Base-by-base conservation (phyloP, 306 rosid species). In the Trifolium pratense region DNA sequence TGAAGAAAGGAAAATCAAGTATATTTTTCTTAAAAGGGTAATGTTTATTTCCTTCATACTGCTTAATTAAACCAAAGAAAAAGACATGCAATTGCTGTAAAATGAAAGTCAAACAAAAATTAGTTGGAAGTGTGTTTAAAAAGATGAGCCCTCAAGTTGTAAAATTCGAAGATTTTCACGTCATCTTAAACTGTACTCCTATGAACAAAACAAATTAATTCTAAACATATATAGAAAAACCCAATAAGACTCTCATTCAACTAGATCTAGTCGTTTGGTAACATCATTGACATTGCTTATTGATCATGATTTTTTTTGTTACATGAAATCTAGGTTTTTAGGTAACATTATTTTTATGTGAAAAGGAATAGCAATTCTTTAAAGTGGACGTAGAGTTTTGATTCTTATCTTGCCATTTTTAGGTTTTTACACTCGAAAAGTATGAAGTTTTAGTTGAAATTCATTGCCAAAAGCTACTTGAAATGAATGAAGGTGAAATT, bases 401-500 rank as follows among this genome's bases (percentile, higher is more conserved):
- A 40, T 71, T 78, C 73, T 62, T 78, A 46, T 40, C 67, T 78
- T 56, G 1, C 71, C 36, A 51, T 62, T 65, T 15, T 51, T 51
- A 52, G 76, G 11, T 62, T 40, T 62, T 25, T 48, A 5, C 34
- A 31, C 25, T 48, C 16, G 48, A 46, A 63, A 29, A 67, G 7
- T 51, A 29, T 51, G 60, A 40, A 62, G 7, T 49, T 62, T 23
- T 46, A 42, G 46, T 49, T 34, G 36, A 39, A 51, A 13, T 53
- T 75, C 7, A 40, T 65, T 52, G 7, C 79, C 42, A 52, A 37
- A 75, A 36, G 37, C 48, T 21, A 58, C 60, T 58, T 77, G 56
- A 69, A 60, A 77, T 48, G 57, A n/a, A 62, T 62, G 66, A 21
- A 36, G 71, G 65, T 61, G 52, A n/a, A 25, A 39, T 8, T n/a